A percentile compares a stretch with the other conserved stretches of the same genome.
Evolutionary conservation across 805 yeast species (phyloP).

Genomic region (Ogataea siamensis): DNA sequence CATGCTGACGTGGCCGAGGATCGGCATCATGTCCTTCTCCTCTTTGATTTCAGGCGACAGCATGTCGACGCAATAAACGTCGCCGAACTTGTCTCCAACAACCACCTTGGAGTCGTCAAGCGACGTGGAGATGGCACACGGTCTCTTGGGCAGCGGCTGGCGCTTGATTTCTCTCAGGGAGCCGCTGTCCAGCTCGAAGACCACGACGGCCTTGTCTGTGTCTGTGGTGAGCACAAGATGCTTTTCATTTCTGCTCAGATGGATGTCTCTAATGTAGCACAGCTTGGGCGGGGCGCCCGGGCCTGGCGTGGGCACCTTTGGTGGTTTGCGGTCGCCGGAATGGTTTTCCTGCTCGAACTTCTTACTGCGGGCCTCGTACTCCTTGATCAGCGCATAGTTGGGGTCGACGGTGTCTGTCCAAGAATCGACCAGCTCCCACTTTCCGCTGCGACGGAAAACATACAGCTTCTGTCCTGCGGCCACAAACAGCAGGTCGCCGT

Average conservation of each 20-base stretch:
- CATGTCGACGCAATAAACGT: conserved; percentile 67
- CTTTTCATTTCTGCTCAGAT: conserved; percentile 50
- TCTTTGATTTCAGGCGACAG: conserved; percentile 36
- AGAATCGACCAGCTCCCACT: conserved; percentile 41
- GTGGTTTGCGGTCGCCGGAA: conserved; percentile 33
- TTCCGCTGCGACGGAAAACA: conserved; percentile 40
- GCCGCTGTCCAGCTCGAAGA: conserved; percentile 44
- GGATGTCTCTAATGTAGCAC: conserved; percentile 65
- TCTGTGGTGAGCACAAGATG: conserved; percentile 71
- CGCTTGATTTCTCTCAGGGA: conserved; percentile 49
- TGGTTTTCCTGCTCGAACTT: conserved; percentile 29
- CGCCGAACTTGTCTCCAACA: conserved; percentile 95
- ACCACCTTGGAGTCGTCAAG: conserved; percentile 50
- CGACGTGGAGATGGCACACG: conserved; percentile 72
- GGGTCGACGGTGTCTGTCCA: conserved; percentile 65
- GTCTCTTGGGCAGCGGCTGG: conserved; percentile 86
- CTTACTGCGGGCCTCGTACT: conserved; percentile 42
- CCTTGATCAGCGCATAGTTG: conserved; percentile 43
- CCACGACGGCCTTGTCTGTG: conserved; percentile 75
- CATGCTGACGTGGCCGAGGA: conserved; percentile 96
- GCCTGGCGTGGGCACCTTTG: conserved; percentile 62
- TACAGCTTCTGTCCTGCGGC: conserved; percentile 59
- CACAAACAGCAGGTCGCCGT: conserved; percentile 50
- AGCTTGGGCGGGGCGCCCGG: conserved; percentile 67
- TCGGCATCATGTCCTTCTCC: conserved; percentile 55